Base-by-base conservation (phyloP, 2,329 filamentous ascomycete genomes). In the Fusarium buharicum region DNA sequence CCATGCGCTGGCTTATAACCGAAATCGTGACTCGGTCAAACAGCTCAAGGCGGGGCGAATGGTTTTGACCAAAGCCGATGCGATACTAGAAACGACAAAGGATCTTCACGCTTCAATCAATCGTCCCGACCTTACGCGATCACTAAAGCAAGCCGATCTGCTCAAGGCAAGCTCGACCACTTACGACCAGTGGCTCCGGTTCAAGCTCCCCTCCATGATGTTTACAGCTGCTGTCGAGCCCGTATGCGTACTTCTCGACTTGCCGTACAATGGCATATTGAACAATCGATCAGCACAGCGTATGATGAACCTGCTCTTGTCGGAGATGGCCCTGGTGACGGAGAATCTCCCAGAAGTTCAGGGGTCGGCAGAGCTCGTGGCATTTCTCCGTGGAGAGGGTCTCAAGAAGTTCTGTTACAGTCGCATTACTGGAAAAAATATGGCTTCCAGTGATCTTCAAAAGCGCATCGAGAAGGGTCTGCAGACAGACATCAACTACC, bases 211-310 rank as follows among this genome's bases (percentile, higher is more conserved):
- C 41, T 89, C 88, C 41, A 81, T 97, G 33, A 87, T 91, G 3
- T 86, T 93, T 66, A 88, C 89, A 59, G 85, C 88, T 43, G 82
- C 95, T 24, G 86, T 96, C 50, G 93, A 97, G 63, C 89, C 94
- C 0, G 80, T 97, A 6, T 93, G 92, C 4, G 89, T 91, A 2
- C 79, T 96, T 9, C 83, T 96, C 47, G 90, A 96, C 68, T 86
- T 89, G 67, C 82, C 85, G 24, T 96, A 96, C 72, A 86, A 90
- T 38, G 81, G 87, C 41, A 76, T 98, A 1, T 76, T 90, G 8
- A 82, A 84, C 69, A 93, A 93, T 75, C 82, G 81, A 59, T 79
- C 85, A 34, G 82, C 91, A 0, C 85, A 85, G 14, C 81, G 83
- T 36, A 82, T 91, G 38, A 90, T 94, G 76, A 82, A 89, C 37